A percentile compares a stretch with the other conserved stretches of the same genome.
These are phyloP conservation scores for Blastobotrys proliferans DNA, from an alignment of 1,139 yeast genomes.

Conservation along the genomic window DNA sequence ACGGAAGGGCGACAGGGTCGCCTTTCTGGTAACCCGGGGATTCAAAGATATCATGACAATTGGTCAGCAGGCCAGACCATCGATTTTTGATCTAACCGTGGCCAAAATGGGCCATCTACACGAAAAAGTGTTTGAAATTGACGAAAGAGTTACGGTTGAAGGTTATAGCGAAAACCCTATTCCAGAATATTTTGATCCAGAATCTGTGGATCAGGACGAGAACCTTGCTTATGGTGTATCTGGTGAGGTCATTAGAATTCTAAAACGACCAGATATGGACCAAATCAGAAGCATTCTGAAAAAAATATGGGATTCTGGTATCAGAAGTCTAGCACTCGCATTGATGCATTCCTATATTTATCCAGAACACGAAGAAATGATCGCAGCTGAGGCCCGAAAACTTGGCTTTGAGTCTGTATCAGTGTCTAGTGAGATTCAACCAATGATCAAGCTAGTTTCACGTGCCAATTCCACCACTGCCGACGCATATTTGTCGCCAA, in stretches of 20 bases:
- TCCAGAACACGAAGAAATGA: conserved; percentile 57
- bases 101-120: conserved; percentile 57
- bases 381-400: conserved; percentile 54
- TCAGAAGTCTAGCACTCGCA: conserved; percentile 63
- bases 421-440: conserved; percentile 60
- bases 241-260: conserved; percentile 58
- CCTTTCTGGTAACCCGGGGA: conserved; percentile 62
- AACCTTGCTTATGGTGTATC: conserved; percentile 50
- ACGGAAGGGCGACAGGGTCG: conserved; percentile 62
- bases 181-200: conserved; percentile 31
- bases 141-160: conserved; percentile 69
- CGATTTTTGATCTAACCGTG: conserved; percentile 60
- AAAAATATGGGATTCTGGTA: conserved; percentile 49
- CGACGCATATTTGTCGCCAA: conserved; percentile 76
- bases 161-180: conserved; percentile 60
- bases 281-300: conserved; percentile 42
- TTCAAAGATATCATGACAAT: conserved; percentile 60
- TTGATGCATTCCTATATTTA: conserved; percentile 66
- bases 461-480: conserved; percentile 72
- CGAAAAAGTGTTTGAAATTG: conserved; percentile 60
- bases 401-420: conserved; percentile 63
- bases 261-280: conserved; percentile 45
- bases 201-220: conserved; percentile 28
- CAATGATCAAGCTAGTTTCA: conserved; percentile 69
- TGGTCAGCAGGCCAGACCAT: conserved; percentile 73